Percentiles rank a stretch among this genome's conserved stretches.
These are phyloP conservation scores for Podospora pseudopauciseta DNA, from an alignment of 495 filamentous ascomycete genomes.

Conservation along the genomic window DNA sequence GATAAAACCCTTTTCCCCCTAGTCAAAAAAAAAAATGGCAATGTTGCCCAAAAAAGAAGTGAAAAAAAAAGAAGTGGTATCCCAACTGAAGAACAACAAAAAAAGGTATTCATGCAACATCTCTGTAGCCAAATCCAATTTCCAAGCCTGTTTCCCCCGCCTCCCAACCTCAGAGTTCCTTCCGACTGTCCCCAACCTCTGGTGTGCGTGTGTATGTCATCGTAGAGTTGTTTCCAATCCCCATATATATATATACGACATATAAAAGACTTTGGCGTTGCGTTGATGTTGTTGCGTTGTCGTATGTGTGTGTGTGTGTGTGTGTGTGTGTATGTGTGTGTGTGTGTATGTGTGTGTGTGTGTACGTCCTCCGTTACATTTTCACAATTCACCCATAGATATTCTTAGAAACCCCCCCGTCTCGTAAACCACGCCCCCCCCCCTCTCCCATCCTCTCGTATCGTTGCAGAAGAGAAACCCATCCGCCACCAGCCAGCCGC, in stretches of 20 bases:
- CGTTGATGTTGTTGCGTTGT: not conserved
- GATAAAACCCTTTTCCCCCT: not conserved
- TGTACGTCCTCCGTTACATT: not conserved
- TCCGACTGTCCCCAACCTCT: not conserved
- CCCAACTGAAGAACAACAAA: not conserved
- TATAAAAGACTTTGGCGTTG: not conserved
- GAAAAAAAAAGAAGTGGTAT: not conserved
- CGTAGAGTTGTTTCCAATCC: not conserved
- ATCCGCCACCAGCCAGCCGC: not conserved
- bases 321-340: not conserved
- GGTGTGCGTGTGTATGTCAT: not conserved
- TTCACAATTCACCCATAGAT: not conserved
- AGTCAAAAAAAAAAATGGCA: not conserved
- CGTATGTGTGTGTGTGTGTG: not conserved
- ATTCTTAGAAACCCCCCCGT: not conserved
- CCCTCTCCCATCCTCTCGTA: not conserved
- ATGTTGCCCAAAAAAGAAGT: not conserved
- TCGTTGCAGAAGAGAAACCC: not conserved
- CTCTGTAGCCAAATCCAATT: not conserved
- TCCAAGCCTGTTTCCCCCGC: not conserved
- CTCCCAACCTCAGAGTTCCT: not conserved
- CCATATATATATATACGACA: not conserved
- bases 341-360: not conserved
- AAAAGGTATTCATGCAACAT: not conserved
- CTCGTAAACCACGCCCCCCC: not conserved